Percentiles rank a stretch among this genome's conserved stretches.
Conservation (phyloP, 108 stramenopile genomes). For the Bacterosira constricta region DNA sequence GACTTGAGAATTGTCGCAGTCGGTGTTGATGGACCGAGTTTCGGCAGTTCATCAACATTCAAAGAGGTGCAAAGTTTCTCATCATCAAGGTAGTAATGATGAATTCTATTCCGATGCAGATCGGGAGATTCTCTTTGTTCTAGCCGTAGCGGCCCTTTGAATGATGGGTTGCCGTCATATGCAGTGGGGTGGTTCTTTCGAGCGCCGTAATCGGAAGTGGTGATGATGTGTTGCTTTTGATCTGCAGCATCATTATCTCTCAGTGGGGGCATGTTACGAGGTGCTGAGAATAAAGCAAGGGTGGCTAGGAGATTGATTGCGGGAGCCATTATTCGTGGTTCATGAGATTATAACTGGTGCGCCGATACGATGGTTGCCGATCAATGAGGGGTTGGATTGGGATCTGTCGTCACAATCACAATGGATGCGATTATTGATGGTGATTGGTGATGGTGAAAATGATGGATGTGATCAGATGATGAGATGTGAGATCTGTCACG, state of each 20-base stretch:
- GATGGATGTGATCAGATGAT: too few relatives aligned
- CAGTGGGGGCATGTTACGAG: background rate
- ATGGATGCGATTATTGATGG: too few relatives aligned
- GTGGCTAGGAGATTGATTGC: background rate
- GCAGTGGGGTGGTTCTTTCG: constrained; percentile 50
- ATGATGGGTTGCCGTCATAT: constrained; percentile 53
- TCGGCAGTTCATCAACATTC: background rate
- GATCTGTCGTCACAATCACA: too few relatives aligned
- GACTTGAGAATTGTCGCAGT: constrained; percentile 49
- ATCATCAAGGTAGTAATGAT: constrained; percentile 23
- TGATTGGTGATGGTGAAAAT: too few relatives aligned
- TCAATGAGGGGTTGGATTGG: too few relatives aligned
- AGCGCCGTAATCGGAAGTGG: constrained; percentile 42
- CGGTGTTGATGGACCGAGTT: constrained; percentile 25
- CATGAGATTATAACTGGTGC: too few relatives aligned
- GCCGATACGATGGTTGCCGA: too few relatives aligned
- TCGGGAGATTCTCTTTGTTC: constrained; percentile 27
- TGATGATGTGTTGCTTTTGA: background rate
- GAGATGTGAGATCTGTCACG: too few relatives aligned
- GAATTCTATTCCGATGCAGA: constrained; percentile 39
- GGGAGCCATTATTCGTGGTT: too few relatives aligned
- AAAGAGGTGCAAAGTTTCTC: background rate
- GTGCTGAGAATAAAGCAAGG: background rate
- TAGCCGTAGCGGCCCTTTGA: constrained; percentile 50
- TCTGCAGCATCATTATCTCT: background rate